phyloP scores from a whole-genome alignment of 139 green algal species.

The Coelastrella sp. region DNA sequence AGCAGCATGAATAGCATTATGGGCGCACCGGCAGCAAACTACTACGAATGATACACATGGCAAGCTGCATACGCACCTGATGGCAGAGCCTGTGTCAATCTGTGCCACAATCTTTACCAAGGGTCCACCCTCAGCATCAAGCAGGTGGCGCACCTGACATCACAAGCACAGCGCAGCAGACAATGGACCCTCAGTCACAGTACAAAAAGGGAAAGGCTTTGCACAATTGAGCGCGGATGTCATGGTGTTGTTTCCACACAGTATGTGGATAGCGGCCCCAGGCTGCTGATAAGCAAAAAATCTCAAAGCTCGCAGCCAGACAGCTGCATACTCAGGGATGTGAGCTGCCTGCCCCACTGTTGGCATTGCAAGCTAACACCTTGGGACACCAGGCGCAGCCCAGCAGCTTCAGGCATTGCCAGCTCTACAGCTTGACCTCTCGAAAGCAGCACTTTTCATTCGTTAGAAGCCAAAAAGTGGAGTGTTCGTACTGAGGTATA shows the following conservation, averaged over 20 bases:
- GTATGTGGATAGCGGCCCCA: no score
- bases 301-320: neutral
- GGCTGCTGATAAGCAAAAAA: neutral
- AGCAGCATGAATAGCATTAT: no score
- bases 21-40: no score
- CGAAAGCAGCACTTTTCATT: no score
- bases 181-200: neutral
- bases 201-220: no score
- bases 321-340: no score
- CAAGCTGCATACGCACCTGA: constrained; percentile 51
- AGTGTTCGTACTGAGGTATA: no score
- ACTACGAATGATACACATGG: no score
- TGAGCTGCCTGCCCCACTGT: no score
- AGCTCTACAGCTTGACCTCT: neutral
- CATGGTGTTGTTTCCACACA: no score
- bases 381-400: neutral
- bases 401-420: neutral
- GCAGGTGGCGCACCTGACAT: constrained; percentile 58
- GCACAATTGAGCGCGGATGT: no score
- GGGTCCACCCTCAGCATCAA: constrained; percentile 59
- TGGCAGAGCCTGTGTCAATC: constrained; percentile 72
- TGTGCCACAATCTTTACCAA: constrained; percentile 78
- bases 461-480: no score
- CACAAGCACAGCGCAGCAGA: neutral
- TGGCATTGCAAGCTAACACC: neutral